phyloP scores from a whole-genome alignment of 176 grass and related monocot genomes.

The Neostapfia colusana region DNA sequence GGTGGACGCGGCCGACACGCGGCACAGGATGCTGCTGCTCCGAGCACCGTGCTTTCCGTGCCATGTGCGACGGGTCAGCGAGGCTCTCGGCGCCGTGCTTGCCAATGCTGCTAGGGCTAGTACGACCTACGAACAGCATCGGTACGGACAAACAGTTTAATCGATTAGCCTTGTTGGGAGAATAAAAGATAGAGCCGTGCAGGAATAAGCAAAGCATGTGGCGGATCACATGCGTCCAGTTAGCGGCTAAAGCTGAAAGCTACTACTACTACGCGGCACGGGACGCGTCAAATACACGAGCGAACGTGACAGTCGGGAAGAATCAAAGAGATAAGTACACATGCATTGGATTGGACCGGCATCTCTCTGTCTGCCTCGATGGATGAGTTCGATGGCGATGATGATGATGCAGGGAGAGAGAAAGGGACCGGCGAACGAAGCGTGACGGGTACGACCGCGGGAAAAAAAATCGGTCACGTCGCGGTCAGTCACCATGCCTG shows the following conservation, averaged over 20 bases:
- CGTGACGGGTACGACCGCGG: slow-evolving; percentile 1
- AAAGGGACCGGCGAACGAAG: slow-evolving; percentile 38
- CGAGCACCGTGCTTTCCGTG: too few relatives aligned
- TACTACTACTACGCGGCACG: not conserved
- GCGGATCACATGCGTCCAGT: not conserved
- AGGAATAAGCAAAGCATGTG: not conserved
- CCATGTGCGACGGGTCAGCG: not conserved
- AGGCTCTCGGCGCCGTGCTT: not conserved
- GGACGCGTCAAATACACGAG: not conserved
- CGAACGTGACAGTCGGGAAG: not conserved
- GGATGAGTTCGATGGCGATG: not conserved
- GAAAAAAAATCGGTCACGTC: not conserved
- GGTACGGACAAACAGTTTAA: not conserved
- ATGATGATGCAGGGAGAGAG: not conserved
- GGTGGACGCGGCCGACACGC: not conserved
- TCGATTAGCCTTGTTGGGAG: not conserved
- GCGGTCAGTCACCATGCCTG: slow-evolving; percentile 1
- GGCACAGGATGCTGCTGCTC: not conserved
- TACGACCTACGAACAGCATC: not conserved
- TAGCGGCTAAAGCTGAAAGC: slow-evolving; percentile 5
- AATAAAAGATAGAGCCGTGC: not conserved
- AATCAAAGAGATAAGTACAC: not conserved
- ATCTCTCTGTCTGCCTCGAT: not conserved
- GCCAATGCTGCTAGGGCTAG: not conserved
- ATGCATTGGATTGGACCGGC: not conserved